Base-by-base conservation (phyloP, 2,329 filamentous ascomycete species). In the Emergomyces pasteurianus region DNA sequence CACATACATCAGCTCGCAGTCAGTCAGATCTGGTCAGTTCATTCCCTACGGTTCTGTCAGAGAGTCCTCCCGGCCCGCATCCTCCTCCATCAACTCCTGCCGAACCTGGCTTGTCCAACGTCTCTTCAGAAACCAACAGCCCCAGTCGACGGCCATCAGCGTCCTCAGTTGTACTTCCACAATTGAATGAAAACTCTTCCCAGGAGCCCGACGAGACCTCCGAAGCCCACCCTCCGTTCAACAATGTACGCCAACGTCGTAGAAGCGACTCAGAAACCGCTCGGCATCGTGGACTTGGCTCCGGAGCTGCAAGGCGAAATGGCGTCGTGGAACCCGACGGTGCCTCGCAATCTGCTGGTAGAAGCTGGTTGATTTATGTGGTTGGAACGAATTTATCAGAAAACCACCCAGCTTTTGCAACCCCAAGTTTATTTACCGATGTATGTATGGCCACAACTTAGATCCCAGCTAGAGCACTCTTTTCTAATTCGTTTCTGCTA, bases 341-440 rank as follows among this genome's bases (percentile, higher is more conserved):
- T 53, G 70, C 76, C 60, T 69, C 74, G 10, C 73, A 75, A 49
- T 74, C 76, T 61, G 79, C 77, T 60, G 83, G 83, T 60, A 77
- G 85, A 65, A 88, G 84, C 71, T 88, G 85, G 85, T 81, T 88
- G 67, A 87, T 88, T 59, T 88, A 88, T 68, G 85, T 88, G 9
- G 81, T 88, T 58, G 85, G 85, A 52, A 86, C 85, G 49, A 87
- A 85, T 65, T 82, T 87, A 59, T 85, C 86, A 1, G 85, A 87
- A 66, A 86, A 87, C 65, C 85, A 88, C 69, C 86, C 85, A 26
- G 86, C 86, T 26, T 81, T 88, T 63, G 86, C 85, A 8, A 86
- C 86, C 23, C 86, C 85, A 14, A 87, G 84, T 65, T 76, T 88
- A 12, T 88, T 87, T 69, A 88, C 85, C 21, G 85, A 88, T 72